Base-by-base conservation (phyloP, 2,329 filamentous ascomycete species). In the Pyricularia pennisetigena region DNA sequence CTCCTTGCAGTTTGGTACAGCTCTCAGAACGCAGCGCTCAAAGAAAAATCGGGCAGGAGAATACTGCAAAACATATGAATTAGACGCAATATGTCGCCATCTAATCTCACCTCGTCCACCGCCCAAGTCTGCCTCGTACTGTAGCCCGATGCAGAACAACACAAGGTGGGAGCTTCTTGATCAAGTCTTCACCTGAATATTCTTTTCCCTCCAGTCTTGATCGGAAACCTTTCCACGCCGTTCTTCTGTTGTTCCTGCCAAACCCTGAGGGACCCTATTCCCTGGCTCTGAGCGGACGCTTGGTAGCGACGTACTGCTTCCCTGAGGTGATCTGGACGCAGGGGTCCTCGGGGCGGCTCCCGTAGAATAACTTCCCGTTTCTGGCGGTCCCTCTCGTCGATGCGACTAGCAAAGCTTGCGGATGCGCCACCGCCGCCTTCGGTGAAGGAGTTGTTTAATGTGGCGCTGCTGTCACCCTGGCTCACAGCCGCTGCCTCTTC, bases 251-350 rank as follows among this genome's bases (percentile, higher is more conserved):
- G 87, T 23, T 82, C 79, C 71, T 89, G 85, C 85, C 86, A 89
- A 16, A 88, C 75, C 71, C 84, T 81, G 71, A 88, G 80, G 72
- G 86, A 82, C 3, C 87, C 87, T 4, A 87, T 82, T 2, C 86
- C 86, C 0, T 87, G 86, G 41, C 88, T 88, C 73, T 90, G 89
- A 4, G 85, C 80, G 28, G 85, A 81, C 63, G 83, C 76, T 75
- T 86, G 89, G 76, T 92, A 91, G 65, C 90, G 82, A 68, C 90
- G 82, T 75, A 90, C 82, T 5, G 91, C 90, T 76, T 94, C 91
- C 24, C 90, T 82, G 64, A 94, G 77, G 76, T 94, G 91, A 70
- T 93, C 91, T 0, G 91, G 90, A 29, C 89, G 85, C 64, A 94
- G 75, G 0, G 91, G 90, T 0, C 83, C 86, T 54, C 82, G 80